A percentile compares a stretch with the other conserved stretches of the same genome.
These are phyloP conservation scores for Claviceps maximensis DNA, from an alignment of 2,329 filamentous ascomycete species.

Conservation along the genomic window DNA sequence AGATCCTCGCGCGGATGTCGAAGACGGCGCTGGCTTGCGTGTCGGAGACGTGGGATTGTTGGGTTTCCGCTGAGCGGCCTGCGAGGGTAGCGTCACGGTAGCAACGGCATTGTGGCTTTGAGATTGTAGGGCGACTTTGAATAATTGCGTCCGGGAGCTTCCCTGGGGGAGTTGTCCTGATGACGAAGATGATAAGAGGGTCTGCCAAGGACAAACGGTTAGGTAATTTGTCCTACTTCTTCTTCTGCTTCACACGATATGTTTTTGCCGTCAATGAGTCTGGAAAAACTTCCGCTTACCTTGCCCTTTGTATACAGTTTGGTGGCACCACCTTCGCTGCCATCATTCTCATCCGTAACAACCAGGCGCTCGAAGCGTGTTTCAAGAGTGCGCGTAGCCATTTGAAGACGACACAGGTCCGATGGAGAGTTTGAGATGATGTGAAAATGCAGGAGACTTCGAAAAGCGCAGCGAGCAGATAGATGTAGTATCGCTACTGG, in stretches of 20 bases:
- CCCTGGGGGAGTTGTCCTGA: conserved; percentile 32
- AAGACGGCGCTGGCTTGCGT: conserved; percentile 33
- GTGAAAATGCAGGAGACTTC: background rate
- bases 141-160: conserved; percentile 61
- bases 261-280: background rate
- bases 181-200: conserved; percentile 16
- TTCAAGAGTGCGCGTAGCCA: conserved; percentile 71
- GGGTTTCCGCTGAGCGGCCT: conserved; percentile 44
- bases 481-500: background rate
- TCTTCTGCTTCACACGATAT: background rate
- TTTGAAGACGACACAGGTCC: conserved; percentile 14
- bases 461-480: background rate
- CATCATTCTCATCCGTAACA: conserved; percentile 78
- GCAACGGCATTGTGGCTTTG: conserved; percentile 55
- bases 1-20: conserved; percentile 16
- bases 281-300: conserved; percentile 34
- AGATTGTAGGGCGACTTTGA: conserved; percentile 74
- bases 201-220: conserved; percentile 12
- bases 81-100: conserved; percentile 54
- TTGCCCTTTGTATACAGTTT: conserved; percentile 59
- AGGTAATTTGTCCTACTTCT: background rate
- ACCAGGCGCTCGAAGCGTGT: conserved; percentile 80
- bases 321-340: conserved; percentile 30
- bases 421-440: background rate
- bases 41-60: conserved; percentile 36